Conservation (phyloP, 257 asterid genomes). For the Ligustrum vulgare region DNA sequence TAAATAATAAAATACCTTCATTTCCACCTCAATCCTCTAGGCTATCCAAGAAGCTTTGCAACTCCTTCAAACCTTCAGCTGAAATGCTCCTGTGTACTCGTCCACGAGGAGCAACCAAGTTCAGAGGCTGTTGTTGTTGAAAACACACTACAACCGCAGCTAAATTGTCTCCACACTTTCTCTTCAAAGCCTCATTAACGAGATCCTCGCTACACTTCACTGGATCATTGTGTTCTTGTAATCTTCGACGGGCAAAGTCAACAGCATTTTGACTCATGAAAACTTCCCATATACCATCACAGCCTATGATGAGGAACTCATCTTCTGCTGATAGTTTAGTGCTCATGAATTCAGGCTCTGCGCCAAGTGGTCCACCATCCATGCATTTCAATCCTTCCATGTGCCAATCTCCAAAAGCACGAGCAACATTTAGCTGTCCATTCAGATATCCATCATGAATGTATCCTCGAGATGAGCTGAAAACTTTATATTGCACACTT, state of each 20-base stretch:
- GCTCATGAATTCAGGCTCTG: conserved; percentile 86
- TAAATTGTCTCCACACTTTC: conserved; percentile 82
- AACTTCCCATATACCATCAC: conserved; percentile 97
- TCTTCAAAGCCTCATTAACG: conserved; percentile 82
- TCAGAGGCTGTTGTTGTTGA: conserved; percentile 73
- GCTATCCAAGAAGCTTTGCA: conserved; percentile 75
- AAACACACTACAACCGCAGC: conserved; percentile 86
- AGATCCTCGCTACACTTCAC: conserved; percentile 76
- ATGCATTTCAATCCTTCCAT: conserved; percentile 70
- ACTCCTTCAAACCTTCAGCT: conserved; percentile 90
- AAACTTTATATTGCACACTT: too few species aligned
- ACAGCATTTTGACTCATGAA: conserved; percentile 92
- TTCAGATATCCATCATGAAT: conserved; percentile 86
- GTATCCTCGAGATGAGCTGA: too few species aligned
- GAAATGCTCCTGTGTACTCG: conserved; percentile 90
- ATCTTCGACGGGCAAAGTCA: conserved; percentile 91
- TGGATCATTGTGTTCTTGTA: conserved; percentile 91
- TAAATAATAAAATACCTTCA: background rate
- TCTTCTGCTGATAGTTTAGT: conserved; percentile 75
- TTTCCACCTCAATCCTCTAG: conserved; percentile 52
- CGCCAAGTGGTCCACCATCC: conserved; percentile 91
- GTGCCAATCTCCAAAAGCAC: conserved; percentile 97
- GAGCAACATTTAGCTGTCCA: conserved; percentile 90
- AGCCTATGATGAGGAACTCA: conserved; percentile 86
- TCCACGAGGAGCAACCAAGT: conserved; percentile 69